These are phyloP conservation scores for Talaromyces sp. DNA, from an alignment of 2,329 filamentous ascomycete genomes.

Conservation along the genomic window DNA sequence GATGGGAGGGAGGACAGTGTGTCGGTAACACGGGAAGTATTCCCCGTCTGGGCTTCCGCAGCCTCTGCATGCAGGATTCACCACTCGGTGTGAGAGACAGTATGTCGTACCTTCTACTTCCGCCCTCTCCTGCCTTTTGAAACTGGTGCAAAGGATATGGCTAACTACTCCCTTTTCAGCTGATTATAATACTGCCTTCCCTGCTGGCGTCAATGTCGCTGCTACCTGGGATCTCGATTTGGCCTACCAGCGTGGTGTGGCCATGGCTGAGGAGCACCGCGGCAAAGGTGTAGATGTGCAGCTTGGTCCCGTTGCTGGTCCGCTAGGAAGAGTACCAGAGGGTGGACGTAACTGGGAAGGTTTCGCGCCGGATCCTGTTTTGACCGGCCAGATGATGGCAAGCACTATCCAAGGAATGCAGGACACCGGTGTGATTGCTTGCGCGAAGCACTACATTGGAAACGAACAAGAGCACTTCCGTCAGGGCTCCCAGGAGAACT, in stretches of 20 bases:
- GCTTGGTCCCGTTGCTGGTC: constrained; percentile 73
- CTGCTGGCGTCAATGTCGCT: constrained; percentile 71
- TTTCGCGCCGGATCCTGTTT: constrained; percentile 69
- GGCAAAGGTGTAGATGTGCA: constrained; percentile 72
- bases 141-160: neutral
- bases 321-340: constrained; percentile 64
- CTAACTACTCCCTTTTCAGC: constrained; percentile 34
- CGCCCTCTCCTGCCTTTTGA: neutral
- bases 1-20: constrained; percentile 67
- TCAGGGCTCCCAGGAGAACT: constrained; percentile 57
- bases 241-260: constrained; percentile 64
- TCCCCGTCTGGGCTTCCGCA: constrained; percentile 56
- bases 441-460: constrained; percentile 70
- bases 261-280: constrained; percentile 71
- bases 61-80: constrained; percentile 82
- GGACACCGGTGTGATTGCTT: constrained; percentile 75
- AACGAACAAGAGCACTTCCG: constrained; percentile 75
- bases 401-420: constrained; percentile 77
- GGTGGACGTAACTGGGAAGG: constrained; percentile 67
- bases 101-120: constrained; percentile 28
- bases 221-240: constrained; percentile 76
- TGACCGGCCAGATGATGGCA: constrained; percentile 68
- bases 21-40: constrained; percentile 65
- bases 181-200: constrained; percentile 79
- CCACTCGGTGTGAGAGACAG: constrained; percentile 72